Percentiles rank a stretch among this genome's conserved stretches.
phyloP scores from a whole-genome alignment of 345 rosid genomes.

The Raphanus raphanistrum region DNA sequence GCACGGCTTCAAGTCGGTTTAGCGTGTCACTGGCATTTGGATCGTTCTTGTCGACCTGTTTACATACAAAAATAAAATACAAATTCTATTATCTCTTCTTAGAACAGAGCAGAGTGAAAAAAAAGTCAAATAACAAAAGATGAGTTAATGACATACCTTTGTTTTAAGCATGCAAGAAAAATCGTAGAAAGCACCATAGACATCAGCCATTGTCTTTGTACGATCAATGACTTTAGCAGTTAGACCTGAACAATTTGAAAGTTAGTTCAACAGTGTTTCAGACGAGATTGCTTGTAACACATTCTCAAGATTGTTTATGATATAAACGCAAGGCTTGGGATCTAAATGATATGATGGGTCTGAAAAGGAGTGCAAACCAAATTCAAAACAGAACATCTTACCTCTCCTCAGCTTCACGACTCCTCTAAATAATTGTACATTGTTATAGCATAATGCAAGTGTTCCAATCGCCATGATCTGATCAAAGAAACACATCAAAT shows the following conservation, averaged over 20 bases:
- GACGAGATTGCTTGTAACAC: neutral
- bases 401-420: conserved; percentile 98
- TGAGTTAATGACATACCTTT: conserved; percentile 50
- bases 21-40: conserved; percentile 68
- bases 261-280: neutral
- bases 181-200: conserved; percentile 84
- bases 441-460: conserved; percentile 83
- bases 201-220: conserved; percentile 83
- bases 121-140: conserved; percentile 5
- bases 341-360: neutral
- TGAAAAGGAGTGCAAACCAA: neutral
- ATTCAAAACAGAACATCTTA: conserved; percentile 41
- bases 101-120: neutral
- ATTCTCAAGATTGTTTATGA: conserved; percentile 7
- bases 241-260: conserved; percentile 53
- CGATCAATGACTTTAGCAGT: conserved; percentile 83
- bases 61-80: neutral
- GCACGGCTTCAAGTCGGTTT: conserved; percentile 60
- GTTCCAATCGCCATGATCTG: conserved; percentile 99
- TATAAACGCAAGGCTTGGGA: neutral
- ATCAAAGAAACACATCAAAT: conserved; percentile 36
- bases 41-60: conserved; percentile 67
- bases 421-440: conserved; percentile 88
- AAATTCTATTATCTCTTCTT: neutral
- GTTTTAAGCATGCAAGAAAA: conserved; percentile 69